Evolutionary conservation across 768 basidiomycete genomes (phyloP).

Genomic region (Mycena latifolia): DNA sequence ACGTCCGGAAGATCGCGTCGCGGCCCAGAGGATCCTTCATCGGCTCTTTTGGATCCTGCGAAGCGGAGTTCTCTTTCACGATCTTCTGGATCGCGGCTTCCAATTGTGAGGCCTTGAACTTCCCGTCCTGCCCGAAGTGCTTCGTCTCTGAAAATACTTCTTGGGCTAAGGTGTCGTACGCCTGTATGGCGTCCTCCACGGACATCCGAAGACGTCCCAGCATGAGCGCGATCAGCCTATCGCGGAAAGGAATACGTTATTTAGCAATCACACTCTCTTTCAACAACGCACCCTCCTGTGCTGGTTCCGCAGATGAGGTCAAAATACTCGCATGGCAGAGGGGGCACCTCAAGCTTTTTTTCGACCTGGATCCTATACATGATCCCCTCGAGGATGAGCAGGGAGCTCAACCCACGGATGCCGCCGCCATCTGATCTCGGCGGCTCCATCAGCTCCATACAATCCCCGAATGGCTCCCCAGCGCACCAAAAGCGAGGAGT

Average conservation of each 20-base stretch:
- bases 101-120: background rate
- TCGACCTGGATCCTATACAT: conserved; percentile 29
- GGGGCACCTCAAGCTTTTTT: conserved; percentile 1
- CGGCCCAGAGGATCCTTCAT: background rate
- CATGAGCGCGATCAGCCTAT: conserved; percentile 6
- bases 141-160: background rate
- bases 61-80: background rate
- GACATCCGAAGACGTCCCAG: conserved; percentile 8
- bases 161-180: background rate
- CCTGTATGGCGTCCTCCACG: background rate
- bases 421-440: conserved; percentile 33
- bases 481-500: background rate
- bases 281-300: conserved; percentile 34
- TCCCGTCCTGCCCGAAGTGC: background rate
- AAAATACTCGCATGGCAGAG: conserved; percentile 37
- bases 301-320: conserved; percentile 38
- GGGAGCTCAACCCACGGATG: conserved; percentile 32
- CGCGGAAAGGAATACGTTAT: background rate
- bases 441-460: background rate
- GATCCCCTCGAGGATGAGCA: conserved; percentile 32
- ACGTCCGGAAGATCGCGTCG: background rate
- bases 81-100: background rate
- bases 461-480: background rate
- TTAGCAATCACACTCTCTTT: background rate
- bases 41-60: background rate